A percentile compares a stretch with the other conserved stretches of the same genome.
Evolutionary conservation across 2,329 filamentous ascomycete genomes (phyloP).

Genomic region (Cladophialophora chaetospira): DNA sequence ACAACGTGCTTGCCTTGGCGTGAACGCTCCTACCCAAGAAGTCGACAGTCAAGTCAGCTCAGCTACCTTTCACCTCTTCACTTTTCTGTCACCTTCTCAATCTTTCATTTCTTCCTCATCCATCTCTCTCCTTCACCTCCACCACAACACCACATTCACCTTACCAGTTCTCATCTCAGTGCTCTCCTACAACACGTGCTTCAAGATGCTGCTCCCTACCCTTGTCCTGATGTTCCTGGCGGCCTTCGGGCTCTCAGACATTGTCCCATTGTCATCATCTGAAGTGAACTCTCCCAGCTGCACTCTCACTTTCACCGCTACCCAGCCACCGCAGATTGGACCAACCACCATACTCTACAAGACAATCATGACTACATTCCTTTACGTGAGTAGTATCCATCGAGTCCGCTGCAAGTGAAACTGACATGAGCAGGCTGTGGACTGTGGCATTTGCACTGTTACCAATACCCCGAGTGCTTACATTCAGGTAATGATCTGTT

Average conservation of each 20-base stretch:
- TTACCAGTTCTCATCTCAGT: conserved; percentile 4
- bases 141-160: not conserved
- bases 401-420: not conserved
- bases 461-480: conserved; percentile 27
- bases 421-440: conserved; percentile 27
- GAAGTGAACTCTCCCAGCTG: conserved; percentile 10
- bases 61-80: not conserved
- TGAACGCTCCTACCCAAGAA: not conserved
- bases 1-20: not conserved
- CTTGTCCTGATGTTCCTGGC: conserved; percentile 18
- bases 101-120: not conserved
- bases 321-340: conserved; percentile 28
- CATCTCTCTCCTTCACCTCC: conserved; percentile 6
- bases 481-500: conserved; percentile 18
- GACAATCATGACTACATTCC: conserved; percentile 29
- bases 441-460: conserved; percentile 31
- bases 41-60: not conserved
- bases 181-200: conserved; percentile 1
- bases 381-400: conserved; percentile 22
- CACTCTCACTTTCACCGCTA: conserved; percentile 27
- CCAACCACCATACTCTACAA: conserved; percentile 30
- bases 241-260: conserved; percentile 12
- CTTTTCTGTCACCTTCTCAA: not conserved
- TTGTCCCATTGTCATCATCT: conserved; percentile 2
- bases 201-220: conserved; percentile 19